These are phyloP conservation scores for Stephania yunnanensis DNA, from an alignment of 164 flowering plant species.

Conservation along the genomic window DNA sequence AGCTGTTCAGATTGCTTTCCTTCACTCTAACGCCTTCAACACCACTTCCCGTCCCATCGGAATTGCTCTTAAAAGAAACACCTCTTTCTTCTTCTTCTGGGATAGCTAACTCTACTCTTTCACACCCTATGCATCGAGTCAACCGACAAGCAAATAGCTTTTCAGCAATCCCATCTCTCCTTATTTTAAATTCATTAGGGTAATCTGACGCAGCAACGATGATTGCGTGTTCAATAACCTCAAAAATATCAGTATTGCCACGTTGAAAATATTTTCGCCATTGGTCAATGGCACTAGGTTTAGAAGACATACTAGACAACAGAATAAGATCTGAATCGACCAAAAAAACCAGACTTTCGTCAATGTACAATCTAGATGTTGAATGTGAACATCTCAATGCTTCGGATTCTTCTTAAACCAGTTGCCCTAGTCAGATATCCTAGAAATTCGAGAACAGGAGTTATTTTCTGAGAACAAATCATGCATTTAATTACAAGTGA, in stretches of 20 bases:
- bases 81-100: constrained; percentile 22
- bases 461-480: not conserved
- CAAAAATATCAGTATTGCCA: constrained; percentile 26
- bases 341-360: not conserved
- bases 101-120: constrained; percentile 19
- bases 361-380: not conserved
- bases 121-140: constrained; percentile 26
- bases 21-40: constrained; percentile 27
- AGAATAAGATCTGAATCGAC: not conserved
- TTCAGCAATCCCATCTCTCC: constrained; percentile 34
- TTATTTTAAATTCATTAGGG: constrained; percentile 28
- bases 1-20: constrained; percentile 54
- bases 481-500: not conserved
- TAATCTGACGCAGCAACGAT: constrained; percentile 32
- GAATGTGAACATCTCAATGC: not conserved
- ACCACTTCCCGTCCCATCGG: constrained; percentile 22
- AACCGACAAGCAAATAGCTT: constrained; percentile 22
- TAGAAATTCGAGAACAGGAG: not conserved
- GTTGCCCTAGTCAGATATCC: not conserved
- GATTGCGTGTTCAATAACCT: constrained; percentile 32
- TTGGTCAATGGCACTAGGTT: constrained; percentile 19
- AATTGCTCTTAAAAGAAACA: constrained; percentile 23
- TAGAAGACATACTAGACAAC: constrained; percentile 12
- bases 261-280: constrained; percentile 34
- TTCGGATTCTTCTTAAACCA: not conserved